A percentile compares a stretch with the other conserved stretches of the same genome.
Evolutionary conservation across 768 basidiomycete genomes (phyloP).

Genomic region (Agrocybe pediades): DNA sequence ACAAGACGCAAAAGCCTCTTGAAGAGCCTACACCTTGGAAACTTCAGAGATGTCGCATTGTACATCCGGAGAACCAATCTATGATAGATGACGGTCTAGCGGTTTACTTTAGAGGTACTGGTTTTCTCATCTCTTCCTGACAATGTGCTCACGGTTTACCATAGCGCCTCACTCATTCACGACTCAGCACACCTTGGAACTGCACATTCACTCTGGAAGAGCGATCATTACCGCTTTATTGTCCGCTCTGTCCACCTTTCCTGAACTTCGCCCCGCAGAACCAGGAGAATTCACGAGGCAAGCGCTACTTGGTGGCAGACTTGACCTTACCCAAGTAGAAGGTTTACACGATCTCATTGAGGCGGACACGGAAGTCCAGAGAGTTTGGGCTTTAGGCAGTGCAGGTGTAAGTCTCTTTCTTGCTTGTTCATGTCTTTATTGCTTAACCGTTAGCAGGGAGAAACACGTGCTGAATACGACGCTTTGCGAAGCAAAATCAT

Average conservation of each 20-base stretch:
- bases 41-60: slow-evolving; percentile 68
- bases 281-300: slow-evolving; percentile 89
- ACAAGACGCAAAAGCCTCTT: slow-evolving; percentile 9
- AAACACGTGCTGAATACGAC: slow-evolving; percentile 59
- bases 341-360: slow-evolving; percentile 86
- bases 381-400: slow-evolving; percentile 68
- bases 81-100: slow-evolving; percentile 79
- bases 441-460: slow-evolving; percentile 52
- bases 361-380: slow-evolving; percentile 84
- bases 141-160: slow-evolving; percentile 1
- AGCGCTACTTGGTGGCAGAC: slow-evolving; percentile 76
- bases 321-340: slow-evolving; percentile 90
- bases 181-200: slow-evolving; percentile 77
- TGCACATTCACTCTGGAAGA: slow-evolving; percentile 87
- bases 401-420: slow-evolving; percentile 55
- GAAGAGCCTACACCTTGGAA: slow-evolving; percentile 59
- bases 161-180: slow-evolving; percentile 83
- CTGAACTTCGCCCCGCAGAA: slow-evolving; percentile 75
- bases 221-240: slow-evolving; percentile 78
- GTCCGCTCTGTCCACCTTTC: slow-evolving; percentile 57
- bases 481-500: slow-evolving; percentile 67
- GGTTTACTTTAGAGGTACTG: slow-evolving; percentile 78
- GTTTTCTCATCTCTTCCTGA: background rate
- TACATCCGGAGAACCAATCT: slow-evolving; percentile 62
- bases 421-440: slow-evolving; percentile 3